Evolutionary conservation across 176 grass and related monocot genomes (phyloP).

Genomic region (Bolboschoenus planiculmis): DNA sequence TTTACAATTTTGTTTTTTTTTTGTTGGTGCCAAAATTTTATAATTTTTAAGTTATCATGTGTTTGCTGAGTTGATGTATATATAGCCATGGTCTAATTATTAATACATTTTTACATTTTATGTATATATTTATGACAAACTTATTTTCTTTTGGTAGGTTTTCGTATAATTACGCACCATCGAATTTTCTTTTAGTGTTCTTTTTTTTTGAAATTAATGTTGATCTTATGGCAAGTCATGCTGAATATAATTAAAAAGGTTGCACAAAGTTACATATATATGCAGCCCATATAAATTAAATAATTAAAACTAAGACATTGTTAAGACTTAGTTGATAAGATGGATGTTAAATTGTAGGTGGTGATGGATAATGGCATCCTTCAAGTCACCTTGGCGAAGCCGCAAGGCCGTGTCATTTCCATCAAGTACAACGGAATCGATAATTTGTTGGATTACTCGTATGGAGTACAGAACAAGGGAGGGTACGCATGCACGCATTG

Average conservation of each 20-base stretch:
- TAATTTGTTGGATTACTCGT: conserved; percentile 35
- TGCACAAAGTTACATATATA: not conserved
- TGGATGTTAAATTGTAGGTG: conserved; percentile 31
- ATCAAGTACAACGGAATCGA: conserved; percentile 40
- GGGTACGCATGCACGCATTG: conserved; percentile 13
- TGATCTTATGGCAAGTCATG: no score
- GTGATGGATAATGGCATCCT: conserved; percentile 64
- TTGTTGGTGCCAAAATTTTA: not conserved
- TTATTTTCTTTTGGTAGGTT: not conserved
- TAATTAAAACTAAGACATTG: not conserved
- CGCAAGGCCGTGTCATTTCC: conserved; percentile 42
- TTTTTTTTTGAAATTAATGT: not conserved
- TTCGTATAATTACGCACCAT: not conserved
- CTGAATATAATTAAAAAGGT: no score
- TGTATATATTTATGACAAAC: not conserved
- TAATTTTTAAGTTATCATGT: not conserved
- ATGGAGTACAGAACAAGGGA: conserved; percentile 12
- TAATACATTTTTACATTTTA: no score
- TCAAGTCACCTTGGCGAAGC: conserved; percentile 49
- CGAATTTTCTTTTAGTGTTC: not conserved
- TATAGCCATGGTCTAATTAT: no score
- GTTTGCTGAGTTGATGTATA: not conserved
- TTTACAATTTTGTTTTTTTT: not conserved
- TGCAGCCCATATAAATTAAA: not conserved
- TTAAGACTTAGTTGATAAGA: not conserved